Conservation (phyloP, 192 early-diverging fungal species). For the Entomortierella chlamydospora region DNA sequence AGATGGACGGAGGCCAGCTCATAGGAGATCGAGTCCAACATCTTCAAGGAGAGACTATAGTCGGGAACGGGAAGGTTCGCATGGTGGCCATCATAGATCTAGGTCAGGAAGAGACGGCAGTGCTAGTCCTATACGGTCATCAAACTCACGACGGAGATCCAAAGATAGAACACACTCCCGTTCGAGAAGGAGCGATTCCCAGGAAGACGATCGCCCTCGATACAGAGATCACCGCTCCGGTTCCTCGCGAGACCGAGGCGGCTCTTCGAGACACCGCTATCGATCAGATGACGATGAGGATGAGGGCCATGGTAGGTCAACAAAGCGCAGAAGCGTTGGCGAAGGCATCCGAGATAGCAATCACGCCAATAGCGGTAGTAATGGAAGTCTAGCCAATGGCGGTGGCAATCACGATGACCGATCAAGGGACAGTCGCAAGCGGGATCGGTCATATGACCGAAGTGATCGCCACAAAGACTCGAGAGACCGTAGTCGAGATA, state of each 20-base stretch:
- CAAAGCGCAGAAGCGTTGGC: constrained; percentile 49
- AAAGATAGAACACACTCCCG: constrained; percentile 29
- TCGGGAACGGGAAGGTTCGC: constrained; percentile 59
- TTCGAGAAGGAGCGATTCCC: constrained; percentile 32
- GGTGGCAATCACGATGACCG: constrained; percentile 32
- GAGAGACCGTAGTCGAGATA: constrained; percentile 39
- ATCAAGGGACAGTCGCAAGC: constrained; percentile 42
- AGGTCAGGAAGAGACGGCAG: constrained; percentile 30
- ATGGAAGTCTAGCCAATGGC: constrained; percentile 37
- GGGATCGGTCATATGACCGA: constrained; percentile 45
- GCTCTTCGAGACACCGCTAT: constrained; percentile 36
- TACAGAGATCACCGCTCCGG: constrained; percentile 49
- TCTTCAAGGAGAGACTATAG: constrained; percentile 69
- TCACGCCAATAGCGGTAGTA: constrained; percentile 18
- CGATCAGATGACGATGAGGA: constrained; percentile 51
- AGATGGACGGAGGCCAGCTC: constrained; percentile 82
- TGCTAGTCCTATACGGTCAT: constrained; percentile 19
- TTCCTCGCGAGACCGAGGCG: constrained; percentile 30
- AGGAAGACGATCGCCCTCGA: constrained; percentile 36
- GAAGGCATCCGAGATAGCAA: constrained; percentile 42
- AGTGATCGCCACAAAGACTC: constrained; percentile 42
- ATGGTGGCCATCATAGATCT: constrained; percentile 26
- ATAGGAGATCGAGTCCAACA: constrained; percentile 61
- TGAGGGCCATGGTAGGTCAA: constrained; percentile 24
- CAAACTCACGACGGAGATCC: constrained; percentile 27